Base-by-base conservation (phyloP, 495 filamentous ascomycete genomes). In the Aspergillus affinis region DNA sequence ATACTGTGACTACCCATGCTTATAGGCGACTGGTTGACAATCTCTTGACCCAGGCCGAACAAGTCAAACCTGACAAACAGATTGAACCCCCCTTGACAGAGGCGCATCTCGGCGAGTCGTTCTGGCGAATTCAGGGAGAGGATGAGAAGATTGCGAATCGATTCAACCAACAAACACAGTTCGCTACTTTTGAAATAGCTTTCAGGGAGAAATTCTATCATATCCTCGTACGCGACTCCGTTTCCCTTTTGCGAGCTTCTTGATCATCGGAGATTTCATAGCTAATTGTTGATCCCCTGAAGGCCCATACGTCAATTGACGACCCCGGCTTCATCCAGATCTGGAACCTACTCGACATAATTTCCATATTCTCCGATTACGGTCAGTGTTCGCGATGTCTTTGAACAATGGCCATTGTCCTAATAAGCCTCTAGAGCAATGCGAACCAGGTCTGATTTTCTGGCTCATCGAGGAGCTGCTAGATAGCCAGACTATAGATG, bases 391-490 rank as follows among this genome's bases (percentile, higher is more conserved):
- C 54, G 54, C 48, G 5, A 20, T 54, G 48, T 18, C 41, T 45
- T 23, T 23, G 20, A 26, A 23, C 48, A 49, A 30, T 48, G 48
- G 23, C 52, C 61, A 48, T 18, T 61, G 57, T 27, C 47, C 54
- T 72, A 65, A 80, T 70, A 64, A 51, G 19, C 41, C 48, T 62
- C 8, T 59, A 86, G 91, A 91, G 70, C 86, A 89, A 78, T 95
- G 90, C 69, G 91, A 96, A 61, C 84, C 90, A 1, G 90, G 87
- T 26, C 79, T 98, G 41, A 82, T 93, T 10, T 90, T 95, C 63
- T 92, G 88, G 84, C 82, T 98, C 15, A 87, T 97, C 18, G 94
- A 99, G 70, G 94, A 99, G 70, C 83, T 98, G 0, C 82, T 99
- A 49, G 95, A 98, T 74, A 96, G 91, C 60, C 94, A 97, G 69